phyloP scores from a whole-genome alignment of 169 alveolate species.

The Eimeria falciformis region DNA sequence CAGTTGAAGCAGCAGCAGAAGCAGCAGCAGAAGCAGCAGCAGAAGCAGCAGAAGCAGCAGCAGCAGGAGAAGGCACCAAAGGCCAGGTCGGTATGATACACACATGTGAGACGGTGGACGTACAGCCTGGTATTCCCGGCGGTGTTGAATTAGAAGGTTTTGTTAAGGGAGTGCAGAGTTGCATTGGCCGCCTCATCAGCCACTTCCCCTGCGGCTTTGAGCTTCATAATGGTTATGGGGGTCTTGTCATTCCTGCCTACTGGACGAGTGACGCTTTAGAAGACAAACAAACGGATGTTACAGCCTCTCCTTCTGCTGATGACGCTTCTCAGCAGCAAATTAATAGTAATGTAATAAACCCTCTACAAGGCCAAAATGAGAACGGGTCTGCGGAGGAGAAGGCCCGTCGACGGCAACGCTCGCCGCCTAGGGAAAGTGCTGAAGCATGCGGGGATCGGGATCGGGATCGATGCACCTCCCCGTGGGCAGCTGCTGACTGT shows the following conservation, averaged over 20 bases:
- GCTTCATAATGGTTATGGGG: slow-evolving; percentile 72
- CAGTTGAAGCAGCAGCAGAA: not conserved
- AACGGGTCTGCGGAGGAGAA: not conserved
- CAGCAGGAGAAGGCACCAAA: not conserved
- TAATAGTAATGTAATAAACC: no score
- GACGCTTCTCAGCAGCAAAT: no score
- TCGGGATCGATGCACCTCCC: not conserved
- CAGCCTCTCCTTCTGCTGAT: slow-evolving; percentile 2
- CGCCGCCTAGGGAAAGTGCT: not conserved
- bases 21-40: slow-evolving; percentile 27
- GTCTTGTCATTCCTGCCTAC: slow-evolving; percentile 33
- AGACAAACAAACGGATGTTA: not conserved
- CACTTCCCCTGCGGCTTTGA: slow-evolving; percentile 44
- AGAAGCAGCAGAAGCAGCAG: not conserved
- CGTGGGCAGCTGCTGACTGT: not conserved
- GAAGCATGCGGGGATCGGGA: not conserved
- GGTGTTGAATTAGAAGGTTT: slow-evolving; percentile 1
- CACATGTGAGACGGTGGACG: not conserved
- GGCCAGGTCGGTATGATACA: not conserved
- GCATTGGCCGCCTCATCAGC: slow-evolving; percentile 13
- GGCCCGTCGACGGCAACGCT: not conserved
- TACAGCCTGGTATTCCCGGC: no score
- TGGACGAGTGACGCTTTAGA: not conserved
- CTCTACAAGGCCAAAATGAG: not conserved
- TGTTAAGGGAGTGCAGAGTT: slow-evolving; percentile 45